Evolutionary conservation across 2,329 filamentous ascomycete species (phyloP), one percentile per base, ranked within the genome.

Genomic region (Fusarium aywerte): DNA sequence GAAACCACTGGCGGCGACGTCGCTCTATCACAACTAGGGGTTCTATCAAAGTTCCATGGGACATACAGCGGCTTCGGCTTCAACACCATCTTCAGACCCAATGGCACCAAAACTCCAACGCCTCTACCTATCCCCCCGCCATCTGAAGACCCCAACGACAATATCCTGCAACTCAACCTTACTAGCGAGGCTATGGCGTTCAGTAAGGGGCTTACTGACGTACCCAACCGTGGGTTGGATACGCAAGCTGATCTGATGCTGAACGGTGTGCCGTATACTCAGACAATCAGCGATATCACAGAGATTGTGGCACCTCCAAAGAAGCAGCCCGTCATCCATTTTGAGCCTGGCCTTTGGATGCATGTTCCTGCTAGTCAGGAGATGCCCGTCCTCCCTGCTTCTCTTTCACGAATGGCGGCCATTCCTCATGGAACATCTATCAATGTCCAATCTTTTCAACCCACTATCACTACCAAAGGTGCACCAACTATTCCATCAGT

Each of bases 401-500:
- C 76, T 0, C 67, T 77, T 4, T 62, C 65, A 1, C 79, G 80
- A 23, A 80, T 82, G 78, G 80, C 71, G 5, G 78, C 78, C 4
- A 82, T 81, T 25, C 80, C 80, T 1, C 79, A 82, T 51, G 80
- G 79, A 21, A 80, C 79, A 0, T 80, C 78, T 8, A 80, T 82
- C 72, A 81, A 81, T 35, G 76, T 77, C 3, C 79, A 81, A 62
- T 64, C 73, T 18, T 67, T 77, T 11, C 59, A 57, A 9, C 70
- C 74, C 3, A 55, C 59, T 3, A 44, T 25, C 8, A 65, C 65
- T 40, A 20, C 54, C 7, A 57, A 59, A 8, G 72, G 69, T 6
- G 53, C 62, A 4, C 75, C 73, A 7, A 25, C 13, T 1, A 67
- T 77, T 4, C 45, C 58, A 0, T 4, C 39, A 0, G 59, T 75